These are phyloP conservation scores for Claviceps pazoutovae DNA, from an alignment of 2,329 filamentous ascomycete genomes.

Conservation along the genomic window DNA sequence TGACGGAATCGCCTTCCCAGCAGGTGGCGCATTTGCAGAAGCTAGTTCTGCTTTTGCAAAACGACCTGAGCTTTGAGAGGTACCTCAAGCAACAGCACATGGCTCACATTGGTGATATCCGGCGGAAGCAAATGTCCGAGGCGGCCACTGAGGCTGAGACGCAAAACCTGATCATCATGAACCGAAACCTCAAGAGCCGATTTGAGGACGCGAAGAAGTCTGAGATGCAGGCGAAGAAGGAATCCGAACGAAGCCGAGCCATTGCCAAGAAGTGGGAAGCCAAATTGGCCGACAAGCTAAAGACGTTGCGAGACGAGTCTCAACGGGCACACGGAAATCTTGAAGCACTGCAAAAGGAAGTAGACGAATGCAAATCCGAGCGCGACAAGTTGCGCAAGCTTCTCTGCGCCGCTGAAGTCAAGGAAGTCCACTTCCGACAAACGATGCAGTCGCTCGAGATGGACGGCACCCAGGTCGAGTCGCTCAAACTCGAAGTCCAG, in stretches of 20 bases:
- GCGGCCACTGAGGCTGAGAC: slow-evolving; percentile 70
- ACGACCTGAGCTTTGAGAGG: slow-evolving; percentile 70
- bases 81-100: slow-evolving; percentile 77
- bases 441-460: slow-evolving; percentile 49
- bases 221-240: slow-evolving; percentile 56
- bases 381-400: slow-evolving; percentile 50
- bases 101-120: slow-evolving; percentile 65
- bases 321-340: slow-evolving; percentile 49
- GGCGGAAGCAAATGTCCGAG: slow-evolving; percentile 60
- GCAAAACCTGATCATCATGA: slow-evolving; percentile 65
- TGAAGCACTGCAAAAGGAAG: slow-evolving; percentile 40
- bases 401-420: slow-evolving; percentile 54
- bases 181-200: slow-evolving; percentile 57
- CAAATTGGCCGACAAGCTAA: slow-evolving; percentile 53
- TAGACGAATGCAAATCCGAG: slow-evolving; percentile 45
- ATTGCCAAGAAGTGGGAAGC: slow-evolving; percentile 68
- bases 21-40: slow-evolving; percentile 47
- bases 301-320: slow-evolving; percentile 53
- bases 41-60: slow-evolving; percentile 62
- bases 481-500: slow-evolving; percentile 43
- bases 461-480: slow-evolving; percentile 45
- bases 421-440: slow-evolving; percentile 50
- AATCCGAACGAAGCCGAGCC: slow-evolving; percentile 56
- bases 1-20: slow-evolving; percentile 20
- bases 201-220: slow-evolving; percentile 59